These are phyloP conservation scores for Amanita fuliginea DNA, from an alignment of 768 basidiomycete genomes.

Conservation along the genomic window DNA sequence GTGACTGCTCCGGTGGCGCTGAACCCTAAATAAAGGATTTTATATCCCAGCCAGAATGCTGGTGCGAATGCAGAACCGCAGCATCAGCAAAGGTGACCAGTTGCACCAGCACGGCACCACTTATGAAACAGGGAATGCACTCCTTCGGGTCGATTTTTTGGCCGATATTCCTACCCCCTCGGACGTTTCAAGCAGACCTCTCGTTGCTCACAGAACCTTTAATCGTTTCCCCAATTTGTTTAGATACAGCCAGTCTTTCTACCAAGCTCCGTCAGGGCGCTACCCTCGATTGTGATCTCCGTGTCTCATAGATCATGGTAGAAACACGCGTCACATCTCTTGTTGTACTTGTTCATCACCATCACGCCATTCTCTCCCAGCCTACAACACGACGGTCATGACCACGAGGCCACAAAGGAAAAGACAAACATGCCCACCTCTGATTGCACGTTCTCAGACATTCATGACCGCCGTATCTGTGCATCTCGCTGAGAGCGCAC, in stretches of 20 bases:
- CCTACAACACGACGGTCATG: background rate
- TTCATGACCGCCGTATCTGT: slow-evolving; percentile 20
- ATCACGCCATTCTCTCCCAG: background rate
- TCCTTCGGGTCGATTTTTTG: too few species aligned
- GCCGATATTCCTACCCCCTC: background rate
- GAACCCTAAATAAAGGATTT: background rate
- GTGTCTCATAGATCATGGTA: background rate
- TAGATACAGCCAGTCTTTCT: too few species aligned
- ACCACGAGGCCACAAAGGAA: background rate
- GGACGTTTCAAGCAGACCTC: background rate
- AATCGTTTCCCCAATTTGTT: too few species aligned
- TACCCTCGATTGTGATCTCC: too few species aligned
- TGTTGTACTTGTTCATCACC: background rate
- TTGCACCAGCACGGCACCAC: background rate
- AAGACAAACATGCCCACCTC: slow-evolving; percentile 13
- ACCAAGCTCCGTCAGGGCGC: too few species aligned
- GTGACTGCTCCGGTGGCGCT: too few species aligned
- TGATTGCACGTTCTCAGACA: slow-evolving; percentile 27
- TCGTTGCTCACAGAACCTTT: too few species aligned
- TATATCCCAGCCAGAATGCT: background rate
- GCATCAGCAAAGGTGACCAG: background rate
- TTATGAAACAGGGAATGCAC: background rate
- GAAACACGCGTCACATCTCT: background rate
- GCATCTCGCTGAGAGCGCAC: slow-evolving; percentile 30
- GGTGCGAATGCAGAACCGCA: background rate